Conservation (phyloP, 805 yeast genomes). For the Metschnikowia proteae region DNA sequence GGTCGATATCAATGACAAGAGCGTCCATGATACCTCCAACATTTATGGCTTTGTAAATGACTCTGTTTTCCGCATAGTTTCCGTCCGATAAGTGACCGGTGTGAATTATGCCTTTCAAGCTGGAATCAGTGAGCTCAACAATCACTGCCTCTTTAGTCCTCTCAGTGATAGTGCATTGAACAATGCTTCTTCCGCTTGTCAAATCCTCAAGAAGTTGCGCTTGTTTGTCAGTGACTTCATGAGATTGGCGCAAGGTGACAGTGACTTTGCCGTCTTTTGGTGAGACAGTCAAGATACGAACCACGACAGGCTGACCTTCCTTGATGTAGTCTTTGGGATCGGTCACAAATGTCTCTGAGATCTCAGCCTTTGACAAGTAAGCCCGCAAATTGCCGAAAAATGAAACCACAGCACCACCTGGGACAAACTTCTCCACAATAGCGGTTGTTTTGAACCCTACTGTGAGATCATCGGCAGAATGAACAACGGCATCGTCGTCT, state of each 20-base stretch:
- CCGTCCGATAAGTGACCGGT: conserved; percentile 77
- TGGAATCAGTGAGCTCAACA: conserved; percentile 51
- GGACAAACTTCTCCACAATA: conserved; percentile 65
- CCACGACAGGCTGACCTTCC: conserved; percentile 78
- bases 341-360: conserved; percentile 81
- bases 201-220: conserved; percentile 43
- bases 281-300: conserved; percentile 59
- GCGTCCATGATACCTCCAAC: conserved; percentile 63
- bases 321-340: conserved; percentile 75
- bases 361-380: conserved; percentile 81
- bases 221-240: conserved; percentile 48
- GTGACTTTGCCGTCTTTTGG: conserved; percentile 49
- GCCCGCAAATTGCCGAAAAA: conserved; percentile 79
- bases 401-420: conserved; percentile 76
- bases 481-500: conserved; percentile 51
- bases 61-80: conserved; percentile 68
- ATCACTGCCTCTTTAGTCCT: conserved; percentile 70
- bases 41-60: conserved; percentile 53
- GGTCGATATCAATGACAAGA: conserved; percentile 64
- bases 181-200: conserved; percentile 58
- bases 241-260: conserved; percentile 72
- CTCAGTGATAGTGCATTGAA: conserved; percentile 60
- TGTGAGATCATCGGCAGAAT: conserved; percentile 35
- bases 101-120: conserved; percentile 64
- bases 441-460: conserved; percentile 60